Conservation (phyloP, 345 rosid species). For the Clausena lansium region DNA sequence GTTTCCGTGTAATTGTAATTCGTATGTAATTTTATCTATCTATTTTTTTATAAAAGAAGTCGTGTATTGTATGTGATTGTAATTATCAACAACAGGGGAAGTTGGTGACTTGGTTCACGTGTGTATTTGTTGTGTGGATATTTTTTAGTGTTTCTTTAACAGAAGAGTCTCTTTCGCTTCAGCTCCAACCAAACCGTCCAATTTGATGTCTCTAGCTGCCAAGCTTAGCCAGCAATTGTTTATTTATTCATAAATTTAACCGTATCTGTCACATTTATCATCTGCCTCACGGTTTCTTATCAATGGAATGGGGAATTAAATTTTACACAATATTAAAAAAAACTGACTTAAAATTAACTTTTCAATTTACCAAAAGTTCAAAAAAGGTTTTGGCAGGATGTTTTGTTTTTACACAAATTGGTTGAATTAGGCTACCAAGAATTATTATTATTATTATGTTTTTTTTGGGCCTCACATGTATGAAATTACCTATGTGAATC, state of each 20-base stretch:
- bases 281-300: not conserved
- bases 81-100: not conserved
- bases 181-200: not conserved
- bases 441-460: not conserved
- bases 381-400: not conserved
- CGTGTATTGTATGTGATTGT: not conserved
- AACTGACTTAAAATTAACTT: not conserved
- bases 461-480: not conserved
- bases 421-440: not conserved
- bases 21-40: not conserved
- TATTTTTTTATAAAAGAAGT: too few relatives aligned
- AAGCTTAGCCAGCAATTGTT: not conserved
- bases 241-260: not conserved
- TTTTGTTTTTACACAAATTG: not conserved
- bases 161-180: not conserved
- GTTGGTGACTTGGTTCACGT: not conserved
- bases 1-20: too few relatives aligned
- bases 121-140: not conserved
- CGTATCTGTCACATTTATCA: not conserved
- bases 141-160: not conserved
- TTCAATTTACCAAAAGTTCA: not conserved
- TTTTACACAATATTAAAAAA: not conserved
- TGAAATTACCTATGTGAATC: not conserved
- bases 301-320: not conserved
- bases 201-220: not conserved